phyloP scores from a whole-genome alignment of 2,329 filamentous ascomycete genomes.

The Arthrobotrys iridis region DNA sequence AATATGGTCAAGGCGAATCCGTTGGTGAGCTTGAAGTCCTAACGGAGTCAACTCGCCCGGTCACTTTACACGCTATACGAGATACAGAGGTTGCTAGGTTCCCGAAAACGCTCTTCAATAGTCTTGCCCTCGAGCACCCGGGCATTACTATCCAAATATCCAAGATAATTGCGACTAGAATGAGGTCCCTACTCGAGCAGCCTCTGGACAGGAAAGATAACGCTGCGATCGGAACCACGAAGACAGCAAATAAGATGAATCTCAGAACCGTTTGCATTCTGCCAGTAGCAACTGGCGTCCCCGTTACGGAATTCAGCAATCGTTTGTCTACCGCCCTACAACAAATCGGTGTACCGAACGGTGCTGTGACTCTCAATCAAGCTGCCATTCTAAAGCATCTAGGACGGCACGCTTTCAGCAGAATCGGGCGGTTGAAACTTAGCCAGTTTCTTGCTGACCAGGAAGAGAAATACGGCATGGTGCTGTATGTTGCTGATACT shows the following conservation, averaged over 20 bases:
- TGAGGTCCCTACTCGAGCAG: constrained; percentile 87
- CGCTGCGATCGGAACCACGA: constrained; percentile 66
- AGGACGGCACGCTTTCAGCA: constrained; percentile 93
- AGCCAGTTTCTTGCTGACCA: constrained; percentile 96
- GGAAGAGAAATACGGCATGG: constrained; percentile 95
- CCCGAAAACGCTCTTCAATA: constrained; percentile 95
- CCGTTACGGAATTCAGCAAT: constrained; percentile 93
- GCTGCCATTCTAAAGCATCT: constrained; percentile 93
- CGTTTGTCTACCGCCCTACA: constrained; percentile 85
- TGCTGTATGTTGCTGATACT: constrained; percentile 95
- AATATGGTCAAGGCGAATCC: constrained; percentile 96
- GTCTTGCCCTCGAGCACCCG: constrained; percentile 93
- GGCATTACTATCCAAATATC: constrained; percentile 99
- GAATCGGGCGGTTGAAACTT: constrained; percentile 94
- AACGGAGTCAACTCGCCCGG: constrained; percentile 89
- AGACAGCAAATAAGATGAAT: constrained; percentile 86
- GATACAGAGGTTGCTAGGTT: constrained; percentile 97
- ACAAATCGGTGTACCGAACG: constrained; percentile 88
- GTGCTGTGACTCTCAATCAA: constrained; percentile 91
- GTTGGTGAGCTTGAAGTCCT: constrained; percentile 96
- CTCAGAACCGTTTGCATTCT: constrained; percentile 90
- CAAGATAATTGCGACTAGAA: constrained; percentile 95
- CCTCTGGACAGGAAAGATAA: constrained; percentile 65
- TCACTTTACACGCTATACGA: constrained; percentile 92
- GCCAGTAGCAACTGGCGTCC: constrained; percentile 88